Evolutionary conservation across 495 filamentous ascomycete species (phyloP).

Genomic region (Xanthoparmelia taractica): DNA sequence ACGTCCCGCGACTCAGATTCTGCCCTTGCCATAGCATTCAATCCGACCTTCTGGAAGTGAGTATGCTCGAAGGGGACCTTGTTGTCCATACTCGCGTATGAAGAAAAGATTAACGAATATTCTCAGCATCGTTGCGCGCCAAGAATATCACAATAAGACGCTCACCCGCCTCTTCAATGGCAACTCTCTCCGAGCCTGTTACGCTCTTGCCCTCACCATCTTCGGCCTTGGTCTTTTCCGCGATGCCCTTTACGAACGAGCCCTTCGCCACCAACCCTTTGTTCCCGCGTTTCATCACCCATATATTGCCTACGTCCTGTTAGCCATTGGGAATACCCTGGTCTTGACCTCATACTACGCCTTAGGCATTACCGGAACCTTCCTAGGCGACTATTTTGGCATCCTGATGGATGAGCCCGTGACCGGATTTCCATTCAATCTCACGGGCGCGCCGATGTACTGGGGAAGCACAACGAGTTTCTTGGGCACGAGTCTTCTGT

Average conservation of each 20-base stretch:
- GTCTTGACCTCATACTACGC: constrained; percentile 85
- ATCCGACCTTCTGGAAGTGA: constrained; percentile 53
- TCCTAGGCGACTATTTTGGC: constrained; percentile 96
- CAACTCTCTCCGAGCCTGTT: constrained; percentile 76
- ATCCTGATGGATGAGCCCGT: constrained; percentile 94
- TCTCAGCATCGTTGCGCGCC: constrained; percentile 13
- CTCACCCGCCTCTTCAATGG: constrained; percentile 81
- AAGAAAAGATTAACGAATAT: constrained; percentile 19
- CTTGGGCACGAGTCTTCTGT: constrained; percentile 78
- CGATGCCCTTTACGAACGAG: constrained; percentile 67
- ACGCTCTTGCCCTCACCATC: constrained; percentile 78
- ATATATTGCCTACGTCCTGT: constrained; percentile 56
- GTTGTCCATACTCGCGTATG: background rate
- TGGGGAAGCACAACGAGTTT: constrained; percentile 89
- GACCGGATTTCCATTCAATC: constrained; percentile 90
- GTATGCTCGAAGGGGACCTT: constrained; percentile 20
- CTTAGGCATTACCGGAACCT: constrained; percentile 93
- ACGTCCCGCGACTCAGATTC: constrained; percentile 31
- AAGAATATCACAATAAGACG: constrained; percentile 85
- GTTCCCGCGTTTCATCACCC: constrained; percentile 55
- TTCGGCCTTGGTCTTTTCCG: constrained; percentile 86
- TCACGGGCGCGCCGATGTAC: constrained; percentile 93
- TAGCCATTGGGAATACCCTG: constrained; percentile 71
- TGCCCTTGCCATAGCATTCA: constrained; percentile 45
- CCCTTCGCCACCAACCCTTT: constrained; percentile 70